Evolutionary conservation across 2,329 filamentous ascomycete species (phyloP), one percentile per base, ranked within the genome.

Genomic region (Penicillium freii): DNA sequence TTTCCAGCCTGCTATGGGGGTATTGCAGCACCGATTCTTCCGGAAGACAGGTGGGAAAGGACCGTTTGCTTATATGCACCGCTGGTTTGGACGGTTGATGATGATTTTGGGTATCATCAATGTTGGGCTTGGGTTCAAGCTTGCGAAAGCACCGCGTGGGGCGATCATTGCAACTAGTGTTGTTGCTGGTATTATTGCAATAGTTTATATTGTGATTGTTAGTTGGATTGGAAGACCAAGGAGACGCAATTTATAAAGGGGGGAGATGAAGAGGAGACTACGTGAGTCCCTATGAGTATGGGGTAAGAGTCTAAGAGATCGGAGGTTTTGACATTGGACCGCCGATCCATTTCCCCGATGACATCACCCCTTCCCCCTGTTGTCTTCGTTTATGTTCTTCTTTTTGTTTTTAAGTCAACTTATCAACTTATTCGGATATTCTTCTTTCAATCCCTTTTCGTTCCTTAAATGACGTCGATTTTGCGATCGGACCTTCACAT

Each of bases 21-120:
- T 77, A 17, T 57, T 82, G 2, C 83, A 85, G 59, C 83, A 85
- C 62, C 58, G 70, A 4, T 64, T 79, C 40, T 85, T 79, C 73
- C 78, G 78, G 51, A 79, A 77, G 60, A 74, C 76, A 15, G 73
- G 74, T 8, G 68, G 67, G 15, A 78, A 80, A 34, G 80, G 77
- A 1, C 60, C 76, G 7, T 80, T 77, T 67, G 81, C 80, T 0
- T 76, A 81, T 58, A n/a, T 69, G 3, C 83, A 86, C 62, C 73
- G 84, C 47, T 85, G 83, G 83, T 64, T 83, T 27, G 83, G 83
- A 19, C 76, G 83, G 5, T 62, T 74, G 29, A 73, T 79, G 23
- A 77, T 85, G 13, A 72, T 77, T 0, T 69, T 84, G 0, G 83
- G 80, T 3, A 80, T 84, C 55, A 74, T 85, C 66, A 85, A 84